Conservation (phyloP, 805 yeast genomes). For the Danielia reshetovae region DNA sequence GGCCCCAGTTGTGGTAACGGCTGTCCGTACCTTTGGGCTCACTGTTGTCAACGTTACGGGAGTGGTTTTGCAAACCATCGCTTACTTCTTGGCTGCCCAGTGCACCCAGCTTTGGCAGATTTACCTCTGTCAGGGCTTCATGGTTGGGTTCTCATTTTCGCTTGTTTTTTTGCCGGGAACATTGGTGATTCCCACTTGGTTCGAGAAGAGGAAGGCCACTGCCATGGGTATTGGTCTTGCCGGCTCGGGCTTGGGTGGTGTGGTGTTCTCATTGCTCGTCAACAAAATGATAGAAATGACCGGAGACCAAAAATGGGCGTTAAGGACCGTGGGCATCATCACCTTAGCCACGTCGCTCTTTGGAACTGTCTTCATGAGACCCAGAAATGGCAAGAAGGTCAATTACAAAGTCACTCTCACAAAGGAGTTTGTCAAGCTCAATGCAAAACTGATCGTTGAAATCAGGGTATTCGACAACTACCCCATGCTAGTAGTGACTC, state of each 20-base stretch:
- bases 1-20: conserved; percentile 44
- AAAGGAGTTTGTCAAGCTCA: conserved; percentile 16
- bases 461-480: conserved; percentile 21
- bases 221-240: conserved; percentile 47
- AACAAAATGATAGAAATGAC: conserved; percentile 35
- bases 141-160: conserved; percentile 54
- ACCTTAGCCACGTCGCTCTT: conserved; percentile 28
- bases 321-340: conserved; percentile 36
- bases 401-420: conserved; percentile 22
- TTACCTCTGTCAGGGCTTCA: conserved; percentile 62
- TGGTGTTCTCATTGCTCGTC: conserved; percentile 42
- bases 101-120: conserved; percentile 61
- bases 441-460: conserved; percentile 34
- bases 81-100: conserved; percentile 57
- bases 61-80: conserved; percentile 46
- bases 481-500: conserved; percentile 21
- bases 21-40: conserved; percentile 49
- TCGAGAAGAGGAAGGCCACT: conserved; percentile 55
- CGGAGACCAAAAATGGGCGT: conserved; percentile 44
- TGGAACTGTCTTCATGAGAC: conserved; percentile 41
- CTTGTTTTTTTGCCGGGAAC: conserved; percentile 57
- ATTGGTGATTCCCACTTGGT: conserved; percentile 67
- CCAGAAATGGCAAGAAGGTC: conserved; percentile 35
- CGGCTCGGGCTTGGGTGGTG: conserved; percentile 53
- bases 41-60: conserved; percentile 49